These are phyloP conservation scores for Auricularia sp. DNA, from an alignment of 768 basidiomycete genomes.

Conservation along the genomic window DNA sequence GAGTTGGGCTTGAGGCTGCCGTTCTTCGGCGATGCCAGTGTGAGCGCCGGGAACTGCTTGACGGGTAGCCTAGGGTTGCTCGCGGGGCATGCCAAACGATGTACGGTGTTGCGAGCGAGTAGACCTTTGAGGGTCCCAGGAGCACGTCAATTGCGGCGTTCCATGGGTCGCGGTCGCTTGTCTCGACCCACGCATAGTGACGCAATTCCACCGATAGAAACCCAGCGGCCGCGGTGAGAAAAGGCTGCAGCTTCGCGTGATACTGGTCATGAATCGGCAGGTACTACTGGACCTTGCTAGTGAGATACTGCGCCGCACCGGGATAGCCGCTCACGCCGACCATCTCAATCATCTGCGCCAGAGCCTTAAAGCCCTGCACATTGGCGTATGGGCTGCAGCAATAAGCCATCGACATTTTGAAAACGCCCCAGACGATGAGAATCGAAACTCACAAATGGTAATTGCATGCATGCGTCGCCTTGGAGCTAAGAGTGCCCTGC, in stretches of 20 bases:
- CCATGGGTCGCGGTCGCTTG: slow-evolving; percentile 36
- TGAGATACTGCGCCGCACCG: slow-evolving; percentile 38
- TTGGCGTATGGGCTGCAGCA: slow-evolving; percentile 31
- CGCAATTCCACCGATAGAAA: slow-evolving; percentile 50
- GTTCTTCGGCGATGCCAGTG: slow-evolving; percentile 15
- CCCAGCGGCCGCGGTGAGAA: slow-evolving; percentile 41
- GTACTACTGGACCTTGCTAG: slow-evolving; percentile 25
- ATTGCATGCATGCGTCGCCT: neutral
- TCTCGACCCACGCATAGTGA: slow-evolving; percentile 40
- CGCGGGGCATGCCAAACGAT: slow-evolving; percentile 37
- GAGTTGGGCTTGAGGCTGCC: slow-evolving; percentile 21
- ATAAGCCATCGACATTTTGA: neutral
- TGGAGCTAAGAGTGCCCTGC: neutral
- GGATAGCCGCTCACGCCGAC: slow-evolving; percentile 49
- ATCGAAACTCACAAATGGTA: too few relatives aligned
- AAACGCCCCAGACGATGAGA: neutral
- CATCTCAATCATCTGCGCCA: slow-evolving; percentile 40
- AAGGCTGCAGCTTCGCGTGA: too few relatives aligned
- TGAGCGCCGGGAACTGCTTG: slow-evolving; percentile 36
- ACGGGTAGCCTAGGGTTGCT: slow-evolving; percentile 40
- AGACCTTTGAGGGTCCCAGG: slow-evolving; percentile 26
- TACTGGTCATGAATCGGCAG: too few relatives aligned
- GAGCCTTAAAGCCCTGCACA: slow-evolving; percentile 31
- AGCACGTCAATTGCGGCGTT: slow-evolving; percentile 34
- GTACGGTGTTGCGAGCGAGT: slow-evolving; percentile 34